phyloP scores from a whole-genome alignment of 108 stramenopile genomes.

The Aurantiochytrium sp. region DNA sequence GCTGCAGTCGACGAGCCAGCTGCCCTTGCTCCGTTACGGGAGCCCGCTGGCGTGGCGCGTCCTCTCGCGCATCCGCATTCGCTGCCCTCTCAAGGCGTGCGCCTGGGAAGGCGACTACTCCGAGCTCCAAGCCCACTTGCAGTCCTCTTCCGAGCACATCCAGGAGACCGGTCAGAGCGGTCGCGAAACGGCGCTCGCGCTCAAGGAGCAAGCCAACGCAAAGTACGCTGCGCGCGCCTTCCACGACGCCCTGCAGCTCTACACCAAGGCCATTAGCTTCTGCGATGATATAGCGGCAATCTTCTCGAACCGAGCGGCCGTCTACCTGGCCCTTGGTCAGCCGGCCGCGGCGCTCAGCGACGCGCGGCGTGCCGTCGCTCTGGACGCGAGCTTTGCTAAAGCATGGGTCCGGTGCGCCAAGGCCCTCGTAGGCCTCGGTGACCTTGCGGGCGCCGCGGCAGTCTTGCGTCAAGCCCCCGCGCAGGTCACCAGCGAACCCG shows the following conservation, averaged over 20 bases:
- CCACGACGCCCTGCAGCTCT: slow-evolving; percentile 49
- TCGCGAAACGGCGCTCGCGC: slow-evolving; percentile 33
- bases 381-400: not conserved
- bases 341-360: not conserved
- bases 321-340: not conserved
- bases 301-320: slow-evolving; percentile 30
- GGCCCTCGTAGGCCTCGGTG: not conserved
- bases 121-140: slow-evolving; percentile 53
- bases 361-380: not conserved
- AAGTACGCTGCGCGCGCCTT: slow-evolving; percentile 46
- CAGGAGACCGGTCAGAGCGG: not conserved
- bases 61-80: not conserved
- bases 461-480: not conserved
- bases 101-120: slow-evolving; percentile 61
- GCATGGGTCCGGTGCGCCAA: not conserved
- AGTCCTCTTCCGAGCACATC: slow-evolving; percentile 27
- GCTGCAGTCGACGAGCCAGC: not conserved
- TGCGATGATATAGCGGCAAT: not conserved
- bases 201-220: slow-evolving; percentile 58
- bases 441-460: not conserved
- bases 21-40: not conserved
- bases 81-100: slow-evolving; percentile 43
- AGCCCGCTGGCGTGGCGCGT: slow-evolving; percentile 35
- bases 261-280: slow-evolving; percentile 48
- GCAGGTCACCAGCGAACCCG: not conserved